These are phyloP conservation scores for Sporothrix inflata DNA, from an alignment of 2,329 filamentous ascomycete species.

Conservation along the genomic window DNA sequence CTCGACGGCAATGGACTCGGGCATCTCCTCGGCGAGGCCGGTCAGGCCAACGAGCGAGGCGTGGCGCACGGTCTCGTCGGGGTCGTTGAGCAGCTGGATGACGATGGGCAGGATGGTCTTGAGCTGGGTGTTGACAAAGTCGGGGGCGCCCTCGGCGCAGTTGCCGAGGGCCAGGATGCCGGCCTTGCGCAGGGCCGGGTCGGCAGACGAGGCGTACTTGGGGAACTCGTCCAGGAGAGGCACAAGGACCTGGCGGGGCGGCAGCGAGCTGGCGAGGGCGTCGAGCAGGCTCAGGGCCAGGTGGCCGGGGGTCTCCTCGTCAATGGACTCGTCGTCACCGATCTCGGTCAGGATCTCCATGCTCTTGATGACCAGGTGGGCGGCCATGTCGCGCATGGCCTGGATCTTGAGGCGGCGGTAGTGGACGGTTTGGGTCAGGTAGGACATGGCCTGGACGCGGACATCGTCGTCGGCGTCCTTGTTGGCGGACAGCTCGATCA, in stretches of 20 bases:
- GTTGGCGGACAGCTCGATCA: slow-evolving; percentile 83
- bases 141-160: slow-evolving; percentile 93
- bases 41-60: slow-evolving; percentile 87
- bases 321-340: slow-evolving; percentile 76
- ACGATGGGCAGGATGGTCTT: slow-evolving; percentile 83
- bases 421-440: slow-evolving; percentile 88
- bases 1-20: slow-evolving; percentile 84
- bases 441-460: slow-evolving; percentile 85
- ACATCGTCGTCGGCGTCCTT: slow-evolving; percentile 80
- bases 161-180: slow-evolving; percentile 91
- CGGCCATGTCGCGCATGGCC: slow-evolving; percentile 78
- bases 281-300: slow-evolving; percentile 87
- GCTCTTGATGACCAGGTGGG: slow-evolving; percentile 83
- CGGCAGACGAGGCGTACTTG: slow-evolving; percentile 72
- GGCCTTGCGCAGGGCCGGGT: slow-evolving; percentile 82
- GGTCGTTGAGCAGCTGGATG: slow-evolving; percentile 79
- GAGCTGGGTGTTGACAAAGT: slow-evolving; percentile 95
- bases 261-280: slow-evolving; percentile 82
- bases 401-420: slow-evolving; percentile 97
- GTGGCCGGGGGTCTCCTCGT: slow-evolving; percentile 82
- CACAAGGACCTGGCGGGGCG: slow-evolving; percentile 91
- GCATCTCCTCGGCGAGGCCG: slow-evolving; percentile 88
- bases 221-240: slow-evolving; percentile 87
- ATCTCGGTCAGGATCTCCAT: slow-evolving; percentile 91
- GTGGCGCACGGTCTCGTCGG: slow-evolving; percentile 81